Base-by-base conservation (phyloP, 2,329 filamentous ascomycete genomes). In the Cryphonectria nitschkei region DNA sequence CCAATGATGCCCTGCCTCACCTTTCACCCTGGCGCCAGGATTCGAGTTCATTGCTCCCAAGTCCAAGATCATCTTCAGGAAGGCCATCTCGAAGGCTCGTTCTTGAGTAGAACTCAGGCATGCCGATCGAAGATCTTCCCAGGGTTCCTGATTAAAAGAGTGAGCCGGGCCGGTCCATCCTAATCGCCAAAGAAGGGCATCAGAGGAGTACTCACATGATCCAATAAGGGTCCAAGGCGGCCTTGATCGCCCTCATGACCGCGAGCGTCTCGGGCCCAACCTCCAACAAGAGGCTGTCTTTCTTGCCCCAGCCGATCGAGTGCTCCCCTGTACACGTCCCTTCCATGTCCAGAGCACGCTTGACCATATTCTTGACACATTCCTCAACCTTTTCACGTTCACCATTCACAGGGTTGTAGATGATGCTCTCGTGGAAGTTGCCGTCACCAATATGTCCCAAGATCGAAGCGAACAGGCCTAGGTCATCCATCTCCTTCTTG, bases 371-470 rank as follows among this genome's bases (percentile, higher is more conserved):
- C 78, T 95, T 90, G 63, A 98, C 93, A 74, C 93, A 94, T 68
- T 85, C 87, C 78, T 96, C 93, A 1, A 96, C 93, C 75, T 92
- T 92, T 58, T 87, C 90, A 69, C 87, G 87, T 81, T 97, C 92
- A 37, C 85, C 88, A 3, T 88, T 86, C 56, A 67, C 41, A 69
- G 88, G 87, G 80, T 96, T 89, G 79, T 97, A 98, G 82, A 98
- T 91, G 81, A 98, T 96, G 78, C 92, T 93, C 79, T 95, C 91
- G 79, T 98, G 95, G 83, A 98, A 98, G 80, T 98, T 98, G 52
- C 95, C 95, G 78, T 97, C 95, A 16, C 95, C 95, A 70, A 98
- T 92, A 77, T 98, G 95, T 3, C 95, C 95, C 4, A 98, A 84
- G 39, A 97, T 93, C 76, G 92, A 94, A 0, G 94, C 93, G 78